Evolutionary conservation across 2,329 filamentous ascomycete species (phyloP).

Genomic region (Kalaharituber pfeilii): DNA sequence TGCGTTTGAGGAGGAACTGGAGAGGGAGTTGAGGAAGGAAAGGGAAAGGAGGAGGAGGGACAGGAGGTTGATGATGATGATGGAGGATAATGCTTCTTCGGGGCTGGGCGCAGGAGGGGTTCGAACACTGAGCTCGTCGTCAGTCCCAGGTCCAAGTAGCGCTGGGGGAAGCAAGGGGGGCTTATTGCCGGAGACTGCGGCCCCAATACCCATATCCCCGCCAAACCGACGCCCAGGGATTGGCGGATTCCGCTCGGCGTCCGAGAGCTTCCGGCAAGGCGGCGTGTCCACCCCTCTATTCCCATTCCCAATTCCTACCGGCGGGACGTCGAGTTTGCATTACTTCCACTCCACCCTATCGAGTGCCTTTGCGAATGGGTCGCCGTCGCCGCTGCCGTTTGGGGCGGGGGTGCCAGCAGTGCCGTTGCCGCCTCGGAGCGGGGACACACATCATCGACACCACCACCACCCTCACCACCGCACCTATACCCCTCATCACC

Average conservation of each 20-base stretch:
- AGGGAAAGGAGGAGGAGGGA: neutral
- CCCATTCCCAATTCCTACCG: conserved; percentile 32
- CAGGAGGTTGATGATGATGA: too few species aligned
- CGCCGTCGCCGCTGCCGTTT: neutral
- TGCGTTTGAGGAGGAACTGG: conserved; percentile 27
- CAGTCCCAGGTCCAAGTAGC: neutral
- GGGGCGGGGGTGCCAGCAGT: neutral
- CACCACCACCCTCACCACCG: neutral
- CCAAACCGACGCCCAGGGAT: neutral
- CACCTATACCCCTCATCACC: neutral
- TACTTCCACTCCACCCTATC: conserved; percentile 69
- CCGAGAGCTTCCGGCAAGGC: conserved; percentile 3
- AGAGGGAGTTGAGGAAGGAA: conserved; percentile 23
- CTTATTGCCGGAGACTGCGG: neutral
- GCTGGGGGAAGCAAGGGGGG: neutral
- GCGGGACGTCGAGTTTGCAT: conserved; percentile 58
- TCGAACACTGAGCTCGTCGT: neutral
- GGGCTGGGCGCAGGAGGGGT: neutral
- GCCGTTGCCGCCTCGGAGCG: neutral
- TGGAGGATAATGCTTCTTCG: too few species aligned
- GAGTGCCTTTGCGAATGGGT: conserved; percentile 37
- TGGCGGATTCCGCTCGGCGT: neutral
- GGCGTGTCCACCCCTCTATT: conserved; percentile 18
- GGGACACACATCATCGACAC: neutral
- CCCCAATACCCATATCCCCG: neutral